Evolutionary conservation across 306 rosid species (phyloP).

Genomic region (Mucuna pruriens): DNA sequence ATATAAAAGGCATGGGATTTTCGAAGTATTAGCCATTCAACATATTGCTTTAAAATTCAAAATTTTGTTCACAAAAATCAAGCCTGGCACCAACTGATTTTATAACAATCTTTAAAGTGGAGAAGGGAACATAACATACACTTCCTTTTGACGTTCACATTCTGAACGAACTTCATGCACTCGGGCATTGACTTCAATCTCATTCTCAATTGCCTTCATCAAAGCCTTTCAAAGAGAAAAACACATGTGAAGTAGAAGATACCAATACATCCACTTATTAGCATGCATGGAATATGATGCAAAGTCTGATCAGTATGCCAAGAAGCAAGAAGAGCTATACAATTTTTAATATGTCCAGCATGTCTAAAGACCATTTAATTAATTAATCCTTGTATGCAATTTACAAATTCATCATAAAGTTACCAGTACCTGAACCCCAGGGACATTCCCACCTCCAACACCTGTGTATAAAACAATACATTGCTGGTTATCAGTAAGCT

Average conservation of each 20-base stretch:
- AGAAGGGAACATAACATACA: slow-evolving; percentile 60
- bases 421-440: slow-evolving; percentile 76
- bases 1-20: slow-evolving; percentile 13
- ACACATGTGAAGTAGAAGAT: slow-evolving; percentile 24
- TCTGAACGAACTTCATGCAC: slow-evolving; percentile 94
- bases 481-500: slow-evolving; percentile 10
- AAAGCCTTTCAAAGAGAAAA: slow-evolving; percentile 62
- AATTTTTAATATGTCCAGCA: neutral
- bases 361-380: slow-evolving; percentile 11
- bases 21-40: neutral
- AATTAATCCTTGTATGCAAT: slow-evolving; percentile 18
- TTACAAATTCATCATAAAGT: slow-evolving; percentile 25
- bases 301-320: neutral
- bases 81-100: slow-evolving; percentile 10
- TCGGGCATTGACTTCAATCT: slow-evolving; percentile 89
- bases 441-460: slow-evolving; percentile 67
- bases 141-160: slow-evolving; percentile 89
- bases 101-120: neutral
- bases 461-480: slow-evolving; percentile 52
- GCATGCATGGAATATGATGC: slow-evolving; percentile 14
- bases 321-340: slow-evolving; percentile 13
- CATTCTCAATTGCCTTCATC: slow-evolving; percentile 85
- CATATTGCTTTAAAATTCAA: slow-evolving; percentile 24
- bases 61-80: slow-evolving; percentile 2
- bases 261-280: slow-evolving; percentile 3